Conservation (phyloP, 345 rosid genomes). For the Camelina sativa region DNA sequence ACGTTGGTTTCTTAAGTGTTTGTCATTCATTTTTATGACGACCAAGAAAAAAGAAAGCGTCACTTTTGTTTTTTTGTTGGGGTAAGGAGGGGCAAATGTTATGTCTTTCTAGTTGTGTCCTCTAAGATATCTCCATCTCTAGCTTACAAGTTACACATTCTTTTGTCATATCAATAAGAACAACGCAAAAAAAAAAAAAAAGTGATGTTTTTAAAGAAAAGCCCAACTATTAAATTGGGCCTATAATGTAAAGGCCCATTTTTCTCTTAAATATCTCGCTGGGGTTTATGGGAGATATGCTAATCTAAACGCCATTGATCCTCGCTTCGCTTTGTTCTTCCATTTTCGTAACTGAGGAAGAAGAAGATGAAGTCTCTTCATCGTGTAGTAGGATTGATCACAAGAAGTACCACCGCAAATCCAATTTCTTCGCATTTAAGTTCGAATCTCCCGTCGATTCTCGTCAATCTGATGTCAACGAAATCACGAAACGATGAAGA, state of each 20-base stretch:
- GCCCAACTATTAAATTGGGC: background rate
- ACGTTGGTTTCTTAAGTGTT: constrained; percentile 15
- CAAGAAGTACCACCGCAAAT: background rate
- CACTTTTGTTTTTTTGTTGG: constrained; percentile 39
- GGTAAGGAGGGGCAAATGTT: constrained; percentile 40
- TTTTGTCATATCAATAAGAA: background rate
- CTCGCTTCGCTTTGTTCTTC: background rate
- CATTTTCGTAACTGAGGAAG: constrained; percentile 9
- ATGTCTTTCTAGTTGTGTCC: constrained; percentile 39
- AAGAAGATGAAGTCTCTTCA: constrained; percentile 48
- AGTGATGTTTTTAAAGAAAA: background rate
- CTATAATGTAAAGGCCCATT: background rate
- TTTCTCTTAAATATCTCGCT: background rate
- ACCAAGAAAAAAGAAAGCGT: constrained; percentile 18
- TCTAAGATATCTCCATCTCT: constrained; percentile 39
- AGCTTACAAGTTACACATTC: constrained; percentile 35
- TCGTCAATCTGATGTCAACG: constrained; percentile 45
- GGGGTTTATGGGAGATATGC: background rate
- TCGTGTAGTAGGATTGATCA: constrained; percentile 31
- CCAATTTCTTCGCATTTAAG: constrained; percentile 28
- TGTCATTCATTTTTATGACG: constrained; percentile 38
- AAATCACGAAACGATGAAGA: constrained; percentile 56
- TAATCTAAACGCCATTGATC: background rate
- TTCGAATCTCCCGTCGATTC: constrained; percentile 14
- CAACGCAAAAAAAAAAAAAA: background rate